These are phyloP conservation scores for Eutypa lata DNA, from an alignment of 2,329 filamentous ascomycete genomes.

Conservation along the genomic window DNA sequence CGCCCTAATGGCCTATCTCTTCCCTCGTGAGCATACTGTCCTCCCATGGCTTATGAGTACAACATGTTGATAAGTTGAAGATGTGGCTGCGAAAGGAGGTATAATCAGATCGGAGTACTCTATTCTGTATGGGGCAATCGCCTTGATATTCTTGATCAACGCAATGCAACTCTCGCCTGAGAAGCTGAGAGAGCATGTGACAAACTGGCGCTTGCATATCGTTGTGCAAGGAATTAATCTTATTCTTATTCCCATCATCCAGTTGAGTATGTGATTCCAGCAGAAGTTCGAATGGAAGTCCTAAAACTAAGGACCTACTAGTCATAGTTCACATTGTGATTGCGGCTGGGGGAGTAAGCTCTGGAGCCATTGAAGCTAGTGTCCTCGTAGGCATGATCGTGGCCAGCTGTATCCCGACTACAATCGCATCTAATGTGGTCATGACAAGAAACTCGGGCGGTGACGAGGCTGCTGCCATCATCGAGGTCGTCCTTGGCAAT, in stretches of 20 bases:
- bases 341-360: slow-evolving; percentile 44
- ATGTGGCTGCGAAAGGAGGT: slow-evolving; percentile 46
- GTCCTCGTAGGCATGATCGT: slow-evolving; percentile 67
- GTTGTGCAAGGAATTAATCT: slow-evolving; percentile 67
- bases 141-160: slow-evolving; percentile 68
- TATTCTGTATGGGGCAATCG: slow-evolving; percentile 67
- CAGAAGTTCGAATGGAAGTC: slow-evolving; percentile 2
- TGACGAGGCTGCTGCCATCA: slow-evolving; percentile 62
- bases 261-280: slow-evolving; percentile 44
- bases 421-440: slow-evolving; percentile 70
- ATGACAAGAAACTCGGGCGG: slow-evolving; percentile 69
- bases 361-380: slow-evolving; percentile 58
- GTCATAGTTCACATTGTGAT: slow-evolving; percentile 46
- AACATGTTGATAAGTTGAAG: slow-evolving; percentile 22
- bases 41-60: slow-evolving; percentile 3
- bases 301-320: slow-evolving; percentile 20
- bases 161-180: slow-evolving; percentile 64
- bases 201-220: slow-evolving; percentile 65
- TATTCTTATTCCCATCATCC: slow-evolving; percentile 60
- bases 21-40: slow-evolving; percentile 40
- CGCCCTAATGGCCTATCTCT: slow-evolving; percentile 28
- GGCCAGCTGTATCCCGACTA: slow-evolving; percentile 67
- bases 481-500: slow-evolving; percentile 70
- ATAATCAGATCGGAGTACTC: slow-evolving; percentile 52
- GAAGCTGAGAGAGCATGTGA: slow-evolving; percentile 58